Evolutionary conservation across 1,284 basidiomycete genomes (phyloP).

Genomic region (Irpex rosettiformis): DNA sequence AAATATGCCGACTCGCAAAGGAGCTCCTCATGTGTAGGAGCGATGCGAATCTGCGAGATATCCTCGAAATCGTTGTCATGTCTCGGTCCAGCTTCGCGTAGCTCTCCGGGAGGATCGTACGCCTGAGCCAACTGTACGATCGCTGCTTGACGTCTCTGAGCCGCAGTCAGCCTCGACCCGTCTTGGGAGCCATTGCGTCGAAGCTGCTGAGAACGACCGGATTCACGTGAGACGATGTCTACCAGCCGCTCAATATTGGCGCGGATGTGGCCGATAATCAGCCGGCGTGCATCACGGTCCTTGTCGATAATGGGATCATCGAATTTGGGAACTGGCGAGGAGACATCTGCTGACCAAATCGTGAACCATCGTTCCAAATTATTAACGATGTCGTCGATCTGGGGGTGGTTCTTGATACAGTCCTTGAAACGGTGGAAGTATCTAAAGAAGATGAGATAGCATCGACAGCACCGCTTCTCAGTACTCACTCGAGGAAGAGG

Average conservation of each 20-base stretch:
- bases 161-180: constrained; percentile 32
- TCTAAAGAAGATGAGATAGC: constrained; percentile 29
- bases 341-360: constrained; percentile 41
- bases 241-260: constrained; percentile 39
- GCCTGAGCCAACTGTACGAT: constrained; percentile 29
- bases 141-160: constrained; percentile 21
- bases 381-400: constrained; percentile 36
- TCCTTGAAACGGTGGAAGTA: constrained; percentile 57
- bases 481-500: constrained; percentile 49
- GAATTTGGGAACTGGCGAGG: constrained; percentile 31
- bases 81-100: constrained; percentile 45
- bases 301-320: constrained; percentile 30
- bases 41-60: constrained; percentile 55
- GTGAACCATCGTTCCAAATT: constrained; percentile 41
- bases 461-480: neutral
- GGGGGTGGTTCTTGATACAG: constrained; percentile 39
- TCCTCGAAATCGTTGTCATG: constrained; percentile 64
- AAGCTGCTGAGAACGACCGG: constrained; percentile 12
- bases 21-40: constrained; percentile 63
- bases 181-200: constrained; percentile 11
- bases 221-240: constrained; percentile 41
- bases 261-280: constrained; percentile 35
- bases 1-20: constrained; percentile 47
- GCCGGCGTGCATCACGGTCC: constrained; percentile 22
- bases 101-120: constrained; percentile 54